Percentiles rank a stretch among this genome's conserved stretches.
These are phyloP conservation scores for Rhododendron griersonianum DNA, from an alignment of 148 eudicot genomes.

Conservation along the genomic window DNA sequence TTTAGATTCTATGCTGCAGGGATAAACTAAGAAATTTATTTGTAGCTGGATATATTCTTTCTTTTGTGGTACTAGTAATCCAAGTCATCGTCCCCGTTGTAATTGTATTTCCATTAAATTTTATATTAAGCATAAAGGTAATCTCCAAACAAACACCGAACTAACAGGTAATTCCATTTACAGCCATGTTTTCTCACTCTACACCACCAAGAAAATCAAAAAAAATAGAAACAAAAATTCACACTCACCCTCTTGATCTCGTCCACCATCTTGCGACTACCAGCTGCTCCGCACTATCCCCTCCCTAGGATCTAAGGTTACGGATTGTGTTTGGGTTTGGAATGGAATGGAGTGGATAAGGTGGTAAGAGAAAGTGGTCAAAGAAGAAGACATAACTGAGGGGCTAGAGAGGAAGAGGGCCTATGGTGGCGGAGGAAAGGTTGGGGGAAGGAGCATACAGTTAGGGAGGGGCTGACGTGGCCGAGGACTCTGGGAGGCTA, in stretches of 20 bases:
- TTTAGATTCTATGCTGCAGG: neutral
- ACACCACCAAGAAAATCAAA: neutral
- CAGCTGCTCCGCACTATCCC: neutral
- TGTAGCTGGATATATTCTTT: neutral
- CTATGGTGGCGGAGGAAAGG: neutral
- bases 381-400: neutral
- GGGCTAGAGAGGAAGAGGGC: neutral
- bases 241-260: neutral
- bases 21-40: neutral
- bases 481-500: neutral
- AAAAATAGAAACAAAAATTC: neutral
- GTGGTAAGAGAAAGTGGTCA: neutral
- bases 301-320: neutral
- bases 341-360: neutral
- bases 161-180: neutral
- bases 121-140: neutral
- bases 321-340: neutral
- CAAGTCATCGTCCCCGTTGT: neutral
- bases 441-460: neutral
- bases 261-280: neutral
- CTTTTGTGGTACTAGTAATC: neutral
- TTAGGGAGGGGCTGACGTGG: neutral
- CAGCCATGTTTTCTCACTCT: neutral
- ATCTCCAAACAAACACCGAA: neutral
- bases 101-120: neutral